These are phyloP conservation scores for Ganoderma sp. DNA, from an alignment of 1,284 basidiomycete species.

Conservation along the genomic window DNA sequence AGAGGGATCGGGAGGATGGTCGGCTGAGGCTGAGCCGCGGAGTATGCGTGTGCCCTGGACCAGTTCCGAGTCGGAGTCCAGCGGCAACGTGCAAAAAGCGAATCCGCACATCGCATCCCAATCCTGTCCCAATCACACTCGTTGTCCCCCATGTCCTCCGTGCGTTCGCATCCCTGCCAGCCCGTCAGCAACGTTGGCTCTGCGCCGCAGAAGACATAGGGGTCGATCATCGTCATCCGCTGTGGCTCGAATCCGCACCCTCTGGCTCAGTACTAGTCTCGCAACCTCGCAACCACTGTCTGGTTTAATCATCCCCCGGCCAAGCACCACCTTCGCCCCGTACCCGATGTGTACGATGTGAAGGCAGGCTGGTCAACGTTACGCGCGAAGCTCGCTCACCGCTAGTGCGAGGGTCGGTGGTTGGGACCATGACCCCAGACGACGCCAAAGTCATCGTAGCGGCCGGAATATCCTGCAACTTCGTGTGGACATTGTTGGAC, in stretches of 20 bases:
- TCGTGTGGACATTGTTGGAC: not conserved
- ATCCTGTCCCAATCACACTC: not conserved
- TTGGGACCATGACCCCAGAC: not conserved
- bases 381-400: slow-evolving; percentile 14
- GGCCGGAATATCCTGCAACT: slow-evolving; percentile 16
- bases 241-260: no score
- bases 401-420: not conserved
- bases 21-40: not conserved
- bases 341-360: not conserved
- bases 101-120: slow-evolving; percentile 1
- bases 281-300: no score
- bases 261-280: no score
- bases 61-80: not conserved
- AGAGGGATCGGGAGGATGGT: not conserved
- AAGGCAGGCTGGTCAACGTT: not conserved
- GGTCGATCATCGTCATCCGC: not conserved
- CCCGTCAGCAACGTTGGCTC: not conserved
- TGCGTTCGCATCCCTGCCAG: not conserved
- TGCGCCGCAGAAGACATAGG: not conserved
- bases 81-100: not conserved
- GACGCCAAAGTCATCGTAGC: slow-evolving; percentile 11
- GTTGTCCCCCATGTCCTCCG: not conserved
- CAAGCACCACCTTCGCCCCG: not conserved
- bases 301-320: no score
- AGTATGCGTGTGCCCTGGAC: not conserved